Evolutionary conservation across 257 asterid species (phyloP), one percentile per base, ranked within the genome.

Genomic region (Capsicum chinense): DNA sequence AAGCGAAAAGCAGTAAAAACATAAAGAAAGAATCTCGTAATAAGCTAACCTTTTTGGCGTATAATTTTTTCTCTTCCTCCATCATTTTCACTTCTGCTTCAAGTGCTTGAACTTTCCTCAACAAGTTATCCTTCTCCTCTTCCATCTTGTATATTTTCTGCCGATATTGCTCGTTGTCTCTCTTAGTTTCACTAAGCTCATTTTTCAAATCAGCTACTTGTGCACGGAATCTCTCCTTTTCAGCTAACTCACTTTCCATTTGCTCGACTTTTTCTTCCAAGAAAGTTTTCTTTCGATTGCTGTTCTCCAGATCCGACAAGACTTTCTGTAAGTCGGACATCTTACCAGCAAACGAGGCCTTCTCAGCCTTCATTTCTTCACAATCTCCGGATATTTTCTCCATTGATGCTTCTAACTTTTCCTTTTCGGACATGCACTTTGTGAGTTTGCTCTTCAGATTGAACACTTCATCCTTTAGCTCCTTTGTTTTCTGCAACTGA

Each of bases 121-220:
- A 84, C 87, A 85, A 88, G 33, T 91, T 91, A 7, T 84, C 86
- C 84, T 88, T 93, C 86, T 93, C 95, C 91, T 91, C 90, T 86
- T 93, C 95, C 17, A 95, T 94, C 59, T 80, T 81, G 80, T 86
- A 85, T 86, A 92, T 85, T 88, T 90, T 92, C 88, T 87, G 90
- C 89, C 88, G 92, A 83, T 88, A 86, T 85, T 87, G 89, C 89
- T 79, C 19, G 56, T 91, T 92, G 59, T 83, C 89, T 85, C 79
- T 90, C 91, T 86, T 90, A 35, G 84, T 67, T 86, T 90, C 94
- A 14, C 56, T 73, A 52, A 93, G 84, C 85, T 91, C 93, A 63
- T 70, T 86, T 80, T 84, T 89, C 81, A 92, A 93, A 47, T 89
- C 92, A 42, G 59, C 87, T 33, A 86, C 85, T 87, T 89, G 88